Evolutionary conservation across 441 rosid species (phyloP).

Genomic region (Populus hybrid): DNA sequence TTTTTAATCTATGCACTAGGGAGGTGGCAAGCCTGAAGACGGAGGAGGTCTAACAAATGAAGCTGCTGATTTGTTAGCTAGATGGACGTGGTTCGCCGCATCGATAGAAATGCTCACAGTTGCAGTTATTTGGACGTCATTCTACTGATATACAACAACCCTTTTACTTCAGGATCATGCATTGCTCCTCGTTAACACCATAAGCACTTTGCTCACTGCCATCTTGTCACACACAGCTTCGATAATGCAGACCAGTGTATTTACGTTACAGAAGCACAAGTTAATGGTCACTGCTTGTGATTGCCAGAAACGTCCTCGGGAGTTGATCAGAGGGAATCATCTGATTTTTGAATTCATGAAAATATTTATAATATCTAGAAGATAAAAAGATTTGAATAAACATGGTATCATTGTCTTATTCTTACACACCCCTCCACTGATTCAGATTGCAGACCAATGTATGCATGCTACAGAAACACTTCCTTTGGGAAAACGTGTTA

Average conservation of each 20-base stretch:
- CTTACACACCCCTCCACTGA: too few relatives aligned
- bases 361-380: too few relatives aligned
- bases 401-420: too few relatives aligned
- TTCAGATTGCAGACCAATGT: too few relatives aligned
- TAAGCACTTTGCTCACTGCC: not conserved
- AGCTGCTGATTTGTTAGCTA: conserved; percentile 11
- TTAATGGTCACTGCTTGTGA: not conserved
- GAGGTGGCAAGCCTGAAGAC: conserved; percentile 11
- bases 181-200: not conserved
- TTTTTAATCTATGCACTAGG: not conserved
- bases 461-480: too few relatives aligned
- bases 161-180: not conserved
- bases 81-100: conserved; percentile 9
- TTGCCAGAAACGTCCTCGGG: not conserved
- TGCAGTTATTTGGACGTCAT: not conserved
- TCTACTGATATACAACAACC: not conserved
- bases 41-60: conserved; percentile 10
- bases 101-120: conserved; percentile 8
- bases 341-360: too few relatives aligned
- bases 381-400: too few relatives aligned
- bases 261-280: not conserved
- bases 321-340: not conserved
- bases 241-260: not conserved
- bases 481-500: too few relatives aligned
- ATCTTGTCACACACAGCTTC: not conserved